Conservation (phyloP, 805 yeast species). For the Saturnispora dispora region DNA sequence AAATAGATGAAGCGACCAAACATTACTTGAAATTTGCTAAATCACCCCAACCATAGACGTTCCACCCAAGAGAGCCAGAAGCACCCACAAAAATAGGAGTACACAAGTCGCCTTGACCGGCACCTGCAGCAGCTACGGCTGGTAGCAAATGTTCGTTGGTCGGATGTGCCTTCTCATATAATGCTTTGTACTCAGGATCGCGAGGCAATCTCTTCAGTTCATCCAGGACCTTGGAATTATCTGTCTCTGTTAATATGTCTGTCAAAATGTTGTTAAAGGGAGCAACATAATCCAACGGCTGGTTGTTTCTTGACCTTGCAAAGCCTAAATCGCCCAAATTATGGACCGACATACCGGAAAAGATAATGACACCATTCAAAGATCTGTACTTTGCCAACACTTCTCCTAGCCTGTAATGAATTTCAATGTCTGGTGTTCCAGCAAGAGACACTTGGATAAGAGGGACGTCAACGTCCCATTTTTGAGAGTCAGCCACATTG, state of each 20-base stretch:
- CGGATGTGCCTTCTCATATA: conserved; percentile 53
- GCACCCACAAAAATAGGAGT: conserved; percentile 39
- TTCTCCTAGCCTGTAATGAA: conserved; percentile 47
- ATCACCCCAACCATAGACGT: conserved; percentile 41
- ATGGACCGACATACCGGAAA: conserved; percentile 78
- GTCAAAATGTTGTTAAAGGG: conserved; percentile 44
- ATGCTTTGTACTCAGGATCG: conserved; percentile 20
- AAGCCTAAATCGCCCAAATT: conserved; percentile 49
- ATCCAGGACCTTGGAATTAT: conserved; percentile 27
- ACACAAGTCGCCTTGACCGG: conserved; percentile 37
- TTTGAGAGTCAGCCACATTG: conserved; percentile 26
- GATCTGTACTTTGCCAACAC: conserved; percentile 42
- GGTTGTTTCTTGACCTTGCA: conserved; percentile 13
- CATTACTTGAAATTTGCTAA: not conserved
- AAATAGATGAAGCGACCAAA: too few relatives aligned
- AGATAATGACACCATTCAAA: conserved; percentile 43
- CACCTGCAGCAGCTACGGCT: conserved; percentile 50
- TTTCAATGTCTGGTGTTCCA: conserved; percentile 32
- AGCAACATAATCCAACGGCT: conserved; percentile 37
- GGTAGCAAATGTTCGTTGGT: conserved; percentile 71
- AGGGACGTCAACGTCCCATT: conserved; percentile 39
- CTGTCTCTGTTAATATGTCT: conserved; percentile 27
- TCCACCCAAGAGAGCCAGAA: conserved; percentile 54
- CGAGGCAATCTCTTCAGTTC: conserved; percentile 29
- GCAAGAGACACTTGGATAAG: conserved; percentile 44